Conservation (phyloP, 108 stramenopile genomes). For the Fragilaria crotonensis region DNA sequence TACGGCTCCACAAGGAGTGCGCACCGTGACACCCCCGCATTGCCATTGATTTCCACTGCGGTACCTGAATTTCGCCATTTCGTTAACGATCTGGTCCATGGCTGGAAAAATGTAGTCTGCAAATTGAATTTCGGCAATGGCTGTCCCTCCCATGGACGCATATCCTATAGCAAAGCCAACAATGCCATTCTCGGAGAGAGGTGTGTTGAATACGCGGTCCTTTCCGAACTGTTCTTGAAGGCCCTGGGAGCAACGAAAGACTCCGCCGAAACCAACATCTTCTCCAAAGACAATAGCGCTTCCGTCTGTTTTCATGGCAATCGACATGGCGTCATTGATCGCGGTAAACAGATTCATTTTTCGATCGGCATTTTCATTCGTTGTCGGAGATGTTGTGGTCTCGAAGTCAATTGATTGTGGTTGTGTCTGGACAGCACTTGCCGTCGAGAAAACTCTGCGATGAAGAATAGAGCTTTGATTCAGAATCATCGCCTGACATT, state of each 20-base stretch:
- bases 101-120: slow-evolving; percentile 93
- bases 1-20: slow-evolving; percentile 93
- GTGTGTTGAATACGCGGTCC: slow-evolving; percentile 92
- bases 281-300: slow-evolving; percentile 90
- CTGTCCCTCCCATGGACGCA: slow-evolving; percentile 89
- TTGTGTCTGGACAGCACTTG: too few species aligned
- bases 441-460: too few species aligned
- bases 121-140: slow-evolving; percentile 98
- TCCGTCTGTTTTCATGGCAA: slow-evolving; percentile 64
- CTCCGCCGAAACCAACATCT: slow-evolving; percentile 98
- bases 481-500: too few species aligned
- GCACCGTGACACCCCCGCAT: slow-evolving; percentile 90
- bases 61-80: slow-evolving; percentile 95
- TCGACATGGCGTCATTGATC: slow-evolving; percentile 66
- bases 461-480: too few species aligned
- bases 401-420: too few species aligned
- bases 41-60: slow-evolving; percentile 94
- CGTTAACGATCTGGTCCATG: slow-evolving; percentile 97
- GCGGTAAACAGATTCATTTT: slow-evolving; percentile 81
- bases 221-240: slow-evolving; percentile 74
- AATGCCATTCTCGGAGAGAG: slow-evolving; percentile 87
- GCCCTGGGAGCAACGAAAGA: slow-evolving; percentile 88
- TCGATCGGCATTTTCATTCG: too few species aligned
- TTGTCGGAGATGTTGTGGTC: too few species aligned
- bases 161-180: slow-evolving; percentile 95